phyloP scores from a whole-genome alignment of 148 eudicot genomes.

The Agrostemma githago region DNA sequence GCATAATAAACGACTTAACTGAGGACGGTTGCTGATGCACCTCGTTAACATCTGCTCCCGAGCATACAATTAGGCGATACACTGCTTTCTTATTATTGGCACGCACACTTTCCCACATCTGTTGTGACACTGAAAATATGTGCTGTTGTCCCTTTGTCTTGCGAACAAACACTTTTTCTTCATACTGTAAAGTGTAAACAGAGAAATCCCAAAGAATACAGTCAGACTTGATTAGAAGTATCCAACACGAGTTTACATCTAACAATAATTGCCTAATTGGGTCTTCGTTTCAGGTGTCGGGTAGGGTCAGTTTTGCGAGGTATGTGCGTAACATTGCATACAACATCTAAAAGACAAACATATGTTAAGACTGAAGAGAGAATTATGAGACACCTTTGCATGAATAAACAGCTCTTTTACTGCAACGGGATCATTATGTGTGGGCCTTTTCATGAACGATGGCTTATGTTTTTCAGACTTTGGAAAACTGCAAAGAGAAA shows the following conservation, averaged over 20 bases:
- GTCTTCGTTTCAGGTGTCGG: background rate
- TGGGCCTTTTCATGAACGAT: conserved; percentile 64
- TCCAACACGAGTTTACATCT: background rate
- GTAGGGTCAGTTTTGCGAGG: background rate
- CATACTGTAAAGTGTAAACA: conserved; percentile 76
- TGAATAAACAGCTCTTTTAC: conserved; percentile 85
- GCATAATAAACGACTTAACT: conserved; percentile 31
- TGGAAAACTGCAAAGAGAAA: conserved; percentile 47
- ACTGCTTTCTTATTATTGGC: conserved; percentile 71
- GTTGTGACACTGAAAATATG: conserved; percentile 58
- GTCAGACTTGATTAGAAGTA: background rate
- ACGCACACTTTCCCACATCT: conserved; percentile 80
- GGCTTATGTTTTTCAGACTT: conserved; percentile 68
- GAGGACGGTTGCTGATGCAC: conserved; percentile 42
- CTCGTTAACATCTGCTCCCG: conserved; percentile 68
- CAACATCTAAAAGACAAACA: background rate
- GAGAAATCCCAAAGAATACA: background rate
- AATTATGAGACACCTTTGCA: conserved; percentile 59
- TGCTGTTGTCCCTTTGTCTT: conserved; percentile 51
- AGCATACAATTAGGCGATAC: conserved; percentile 72
- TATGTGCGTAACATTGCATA: background rate
- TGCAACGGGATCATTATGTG: conserved; percentile 53
- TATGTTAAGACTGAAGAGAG: background rate
- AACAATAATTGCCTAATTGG: too few species aligned
- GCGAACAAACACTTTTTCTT: conserved; percentile 71